Percentiles rank a stretch among this genome's conserved stretches.
Conservation (phyloP, 2,329 filamentous ascomycete species). For the Tolypocladium guangdongense region DNA sequence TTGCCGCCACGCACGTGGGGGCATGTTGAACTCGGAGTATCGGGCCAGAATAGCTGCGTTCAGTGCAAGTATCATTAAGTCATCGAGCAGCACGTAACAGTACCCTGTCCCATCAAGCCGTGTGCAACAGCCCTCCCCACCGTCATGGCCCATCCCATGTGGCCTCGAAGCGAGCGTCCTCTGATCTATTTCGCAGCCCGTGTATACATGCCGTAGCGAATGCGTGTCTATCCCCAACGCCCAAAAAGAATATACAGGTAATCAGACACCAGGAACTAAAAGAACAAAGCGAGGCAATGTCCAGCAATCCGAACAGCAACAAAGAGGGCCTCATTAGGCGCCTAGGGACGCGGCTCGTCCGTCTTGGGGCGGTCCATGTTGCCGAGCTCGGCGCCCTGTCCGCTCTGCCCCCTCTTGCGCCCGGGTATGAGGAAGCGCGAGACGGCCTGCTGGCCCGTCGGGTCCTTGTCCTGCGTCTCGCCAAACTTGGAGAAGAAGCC, state of each 20-base stretch:
- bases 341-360: conserved; percentile 7
- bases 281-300: conserved; percentile 1
- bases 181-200: conserved; percentile 7
- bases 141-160: not conserved
- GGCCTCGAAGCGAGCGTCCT: conserved; percentile 4
- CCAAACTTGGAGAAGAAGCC: conserved; percentile 71
- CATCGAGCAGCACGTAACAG: not conserved
- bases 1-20: not conserved
- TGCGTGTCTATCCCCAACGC: conserved; percentile 14
- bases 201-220: conserved; percentile 9
- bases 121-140: not conserved
- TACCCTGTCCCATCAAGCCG: not conserved
- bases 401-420: conserved; percentile 55
- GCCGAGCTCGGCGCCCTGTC: conserved; percentile 60
- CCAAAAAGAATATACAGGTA: conserved; percentile 9
- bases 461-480: conserved; percentile 35
- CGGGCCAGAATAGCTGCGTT: not conserved
- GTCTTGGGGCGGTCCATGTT: conserved; percentile 39
- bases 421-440: conserved; percentile 57
- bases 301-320: not conserved
- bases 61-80: not conserved
- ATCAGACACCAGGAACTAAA: not conserved
- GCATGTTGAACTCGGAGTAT: not conserved
- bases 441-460: conserved; percentile 27
- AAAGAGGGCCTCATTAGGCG: no score